phyloP scores from a whole-genome alignment of 73 alveolate species.

The Tetrahymena elliotti region DNA sequence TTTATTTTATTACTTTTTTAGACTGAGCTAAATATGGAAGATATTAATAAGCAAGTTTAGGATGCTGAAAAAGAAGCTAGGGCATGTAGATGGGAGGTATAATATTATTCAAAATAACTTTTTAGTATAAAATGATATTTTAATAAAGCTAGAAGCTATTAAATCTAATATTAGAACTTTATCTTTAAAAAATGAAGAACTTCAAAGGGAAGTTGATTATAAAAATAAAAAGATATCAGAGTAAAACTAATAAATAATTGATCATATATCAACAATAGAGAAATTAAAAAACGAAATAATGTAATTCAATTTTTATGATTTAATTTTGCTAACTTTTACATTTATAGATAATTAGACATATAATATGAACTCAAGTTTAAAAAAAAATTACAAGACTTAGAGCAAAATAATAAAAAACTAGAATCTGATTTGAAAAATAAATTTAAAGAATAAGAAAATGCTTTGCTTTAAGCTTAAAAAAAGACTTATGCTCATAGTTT shows the following conservation, averaged over 20 bases:
- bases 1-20: background rate
- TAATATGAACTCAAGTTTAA: background rate
- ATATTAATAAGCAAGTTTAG: background rate
- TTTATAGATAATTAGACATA: background rate
- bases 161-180: background rate
- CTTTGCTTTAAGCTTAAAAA: background rate
- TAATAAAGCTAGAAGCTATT: background rate
- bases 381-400: background rate
- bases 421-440: background rate
- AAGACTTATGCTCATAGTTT: background rate
- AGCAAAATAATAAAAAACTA: background rate
- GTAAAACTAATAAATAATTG: background rate
- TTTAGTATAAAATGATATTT: too few relatives aligned
- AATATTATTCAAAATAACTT: background rate
- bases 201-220: background rate
- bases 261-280: background rate
- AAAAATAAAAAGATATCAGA: background rate
- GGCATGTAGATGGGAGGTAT: background rate
- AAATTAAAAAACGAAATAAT: background rate
- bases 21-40: background rate
- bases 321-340: background rate
- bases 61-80: background rate
- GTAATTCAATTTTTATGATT: background rate
- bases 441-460: background rate
- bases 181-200: background rate